Conservation (phyloP, 2,329 filamentous ascomycete genomes). For the Stagonosporopsis chrysanthemi region DNA sequence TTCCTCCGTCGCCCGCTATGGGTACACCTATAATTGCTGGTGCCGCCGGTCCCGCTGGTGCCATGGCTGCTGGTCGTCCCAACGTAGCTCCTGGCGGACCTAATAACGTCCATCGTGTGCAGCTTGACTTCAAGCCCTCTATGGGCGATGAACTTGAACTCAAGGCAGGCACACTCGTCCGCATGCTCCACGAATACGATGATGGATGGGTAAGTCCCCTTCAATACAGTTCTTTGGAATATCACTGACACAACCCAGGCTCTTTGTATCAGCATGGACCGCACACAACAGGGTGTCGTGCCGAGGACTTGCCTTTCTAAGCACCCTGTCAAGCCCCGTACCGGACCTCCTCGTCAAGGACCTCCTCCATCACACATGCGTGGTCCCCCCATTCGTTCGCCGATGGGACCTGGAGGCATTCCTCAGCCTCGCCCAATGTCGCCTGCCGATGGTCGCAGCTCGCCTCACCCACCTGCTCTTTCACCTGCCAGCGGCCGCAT, state of each 20-base stretch:
- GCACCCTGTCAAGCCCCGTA: constrained; percentile 85
- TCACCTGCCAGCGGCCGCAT: constrained; percentile 50
- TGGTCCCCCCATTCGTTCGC: constrained; percentile 38
- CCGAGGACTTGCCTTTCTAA: constrained; percentile 93
- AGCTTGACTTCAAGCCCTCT: constrained; percentile 91
- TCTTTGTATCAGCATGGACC: constrained; percentile 88
- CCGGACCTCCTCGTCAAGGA: constrained; percentile 60
- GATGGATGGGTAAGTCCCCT: constrained; percentile 86
- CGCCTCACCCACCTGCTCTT: constrained; percentile 56
- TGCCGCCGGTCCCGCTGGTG: constrained; percentile 50
- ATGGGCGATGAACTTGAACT: constrained; percentile 92
- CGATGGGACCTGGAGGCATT: constrained; percentile 44
- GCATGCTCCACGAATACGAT: constrained; percentile 93
- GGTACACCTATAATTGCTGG: constrained; percentile 15
- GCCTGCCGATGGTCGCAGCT: constrained; percentile 53
- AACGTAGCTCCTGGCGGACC: constrained; percentile 60
- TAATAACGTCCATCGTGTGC: constrained; percentile 84
- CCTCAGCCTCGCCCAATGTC: constrained; percentile 52
- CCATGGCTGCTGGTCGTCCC: constrained; percentile 67
- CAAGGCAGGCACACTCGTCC: constrained; percentile 80
- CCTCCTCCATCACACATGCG: constrained; percentile 55
- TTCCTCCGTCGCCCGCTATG: constrained; percentile 58
- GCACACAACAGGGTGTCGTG: constrained; percentile 89
- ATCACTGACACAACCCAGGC: constrained; percentile 62
- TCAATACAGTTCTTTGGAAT: not conserved